These are phyloP conservation scores for Fomes fomentarius DNA, from an alignment of 1,284 basidiomycete genomes.

Conservation along the genomic window DNA sequence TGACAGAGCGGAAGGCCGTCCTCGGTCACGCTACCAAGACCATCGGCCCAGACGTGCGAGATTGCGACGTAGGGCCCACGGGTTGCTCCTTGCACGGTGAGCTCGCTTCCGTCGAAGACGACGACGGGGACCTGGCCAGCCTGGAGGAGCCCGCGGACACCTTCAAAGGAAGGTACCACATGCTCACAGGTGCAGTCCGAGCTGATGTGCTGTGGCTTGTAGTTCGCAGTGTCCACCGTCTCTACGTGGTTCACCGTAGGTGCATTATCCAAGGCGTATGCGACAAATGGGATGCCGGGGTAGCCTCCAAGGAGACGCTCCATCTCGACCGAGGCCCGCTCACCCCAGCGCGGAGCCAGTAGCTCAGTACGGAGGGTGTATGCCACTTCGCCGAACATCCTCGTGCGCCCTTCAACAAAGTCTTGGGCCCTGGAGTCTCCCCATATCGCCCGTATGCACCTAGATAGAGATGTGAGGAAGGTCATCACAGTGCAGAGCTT, in stretches of 20 bases:
- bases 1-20: conserved; percentile 19
- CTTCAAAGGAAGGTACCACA: not conserved
- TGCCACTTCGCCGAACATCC: not conserved
- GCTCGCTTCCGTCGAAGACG: conserved; percentile 16
- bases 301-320: not conserved
- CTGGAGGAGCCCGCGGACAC: not conserved
- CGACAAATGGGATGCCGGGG: not conserved
- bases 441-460: not conserved
- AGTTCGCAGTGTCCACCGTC: conserved; percentile 10
- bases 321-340: not conserved
- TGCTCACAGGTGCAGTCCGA: not conserved
- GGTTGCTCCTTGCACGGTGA: not conserved
- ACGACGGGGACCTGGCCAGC: not conserved
- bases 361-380: not conserved
- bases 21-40: conserved; percentile 22
- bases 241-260: not conserved
- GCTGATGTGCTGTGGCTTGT: not conserved
- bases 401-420: not conserved
- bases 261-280: not conserved
- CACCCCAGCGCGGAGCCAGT: not conserved
- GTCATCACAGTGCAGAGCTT: not conserved
- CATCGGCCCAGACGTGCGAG: conserved; percentile 26
- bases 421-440: not conserved
- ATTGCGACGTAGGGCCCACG: conserved; percentile 15
- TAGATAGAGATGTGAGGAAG: not conserved